Conservation (phyloP, 148 eudicot species). For the Vaccinium vitisidaea region DNA sequence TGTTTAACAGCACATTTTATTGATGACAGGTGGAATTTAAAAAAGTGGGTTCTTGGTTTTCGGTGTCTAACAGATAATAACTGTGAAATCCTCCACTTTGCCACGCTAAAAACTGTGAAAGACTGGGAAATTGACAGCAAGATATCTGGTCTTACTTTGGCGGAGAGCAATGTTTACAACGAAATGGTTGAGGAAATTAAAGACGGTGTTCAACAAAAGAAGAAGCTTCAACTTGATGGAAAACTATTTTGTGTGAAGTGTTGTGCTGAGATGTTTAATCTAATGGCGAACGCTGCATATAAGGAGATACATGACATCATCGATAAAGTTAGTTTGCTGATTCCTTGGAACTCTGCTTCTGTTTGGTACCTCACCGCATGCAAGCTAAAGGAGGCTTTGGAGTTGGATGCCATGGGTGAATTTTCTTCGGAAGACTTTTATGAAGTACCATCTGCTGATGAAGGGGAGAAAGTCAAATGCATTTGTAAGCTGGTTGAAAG, state of each 20-base stretch:
- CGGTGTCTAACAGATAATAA: no score
- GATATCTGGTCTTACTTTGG: slow-evolving; percentile 1
- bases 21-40: background rate
- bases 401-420: slow-evolving; percentile 15
- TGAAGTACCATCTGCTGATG: background rate
- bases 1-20: background rate
- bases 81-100: background rate
- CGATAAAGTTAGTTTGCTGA: background rate
- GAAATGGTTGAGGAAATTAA: background rate
- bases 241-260: slow-evolving; percentile 27
- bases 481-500: background rate
- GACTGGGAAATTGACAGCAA: slow-evolving; percentile 1
- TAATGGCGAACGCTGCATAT: slow-evolving; percentile 17
- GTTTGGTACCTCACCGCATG: background rate
- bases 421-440: background rate
- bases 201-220: slow-evolving; percentile 2
- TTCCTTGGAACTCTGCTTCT: background rate
- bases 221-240: slow-evolving; percentile 19
- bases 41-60: slow-evolving; percentile 2
- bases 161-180: slow-evolving; percentile 9
- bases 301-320: slow-evolving; percentile 16
- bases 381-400: slow-evolving; percentile 1
- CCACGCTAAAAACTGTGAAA: background rate
- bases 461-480: slow-evolving; percentile 2
- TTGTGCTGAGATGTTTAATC: slow-evolving; percentile 16